phyloP scores from a whole-genome alignment of 2,329 filamentous ascomycete species.

The Paramyrothecium roridum region DNA sequence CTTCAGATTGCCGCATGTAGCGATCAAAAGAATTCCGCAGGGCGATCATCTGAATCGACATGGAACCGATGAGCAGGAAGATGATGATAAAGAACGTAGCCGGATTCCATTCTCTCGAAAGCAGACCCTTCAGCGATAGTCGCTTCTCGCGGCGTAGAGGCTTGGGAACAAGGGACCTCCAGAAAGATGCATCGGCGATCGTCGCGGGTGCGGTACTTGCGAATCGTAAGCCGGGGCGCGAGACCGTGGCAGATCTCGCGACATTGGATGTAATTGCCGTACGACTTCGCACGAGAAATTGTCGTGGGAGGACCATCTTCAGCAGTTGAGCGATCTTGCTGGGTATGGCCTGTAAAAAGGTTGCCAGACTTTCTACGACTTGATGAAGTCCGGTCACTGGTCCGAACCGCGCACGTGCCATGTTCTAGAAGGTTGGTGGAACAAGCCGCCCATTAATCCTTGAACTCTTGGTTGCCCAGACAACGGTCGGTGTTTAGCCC shows the following conservation, averaged over 20 bases:
- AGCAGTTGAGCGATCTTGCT: background rate
- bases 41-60: conserved; percentile 89
- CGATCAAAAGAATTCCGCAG: conserved; percentile 72
- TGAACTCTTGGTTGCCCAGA: conserved; percentile 28
- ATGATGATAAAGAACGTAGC: conserved; percentile 80
- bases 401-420: conserved; percentile 15
- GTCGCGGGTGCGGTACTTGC: conserved; percentile 42
- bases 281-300: conserved; percentile 5
- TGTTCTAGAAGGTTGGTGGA: background rate
- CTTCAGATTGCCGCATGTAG: conserved; percentile 73
- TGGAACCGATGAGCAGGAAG: conserved; percentile 86
- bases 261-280: conserved; percentile 4
- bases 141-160: conserved; percentile 49
- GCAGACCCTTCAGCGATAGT: conserved; percentile 31
- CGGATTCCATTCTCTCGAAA: conserved; percentile 70
- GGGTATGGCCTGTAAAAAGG: background rate
- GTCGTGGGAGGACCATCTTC: conserved; percentile 13
- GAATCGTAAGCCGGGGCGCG: conserved; percentile 16
- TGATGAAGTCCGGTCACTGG: too few relatives aligned
- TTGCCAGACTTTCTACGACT: background rate
- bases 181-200: conserved; percentile 58
- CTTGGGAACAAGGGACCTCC: conserved; percentile 68
- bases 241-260: background rate
- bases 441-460: conserved; percentile 2
- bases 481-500: conserved; percentile 32